Conservation (phyloP, 1,284 basidiomycete species). For the Ceraceosorus guamensis region DNA sequence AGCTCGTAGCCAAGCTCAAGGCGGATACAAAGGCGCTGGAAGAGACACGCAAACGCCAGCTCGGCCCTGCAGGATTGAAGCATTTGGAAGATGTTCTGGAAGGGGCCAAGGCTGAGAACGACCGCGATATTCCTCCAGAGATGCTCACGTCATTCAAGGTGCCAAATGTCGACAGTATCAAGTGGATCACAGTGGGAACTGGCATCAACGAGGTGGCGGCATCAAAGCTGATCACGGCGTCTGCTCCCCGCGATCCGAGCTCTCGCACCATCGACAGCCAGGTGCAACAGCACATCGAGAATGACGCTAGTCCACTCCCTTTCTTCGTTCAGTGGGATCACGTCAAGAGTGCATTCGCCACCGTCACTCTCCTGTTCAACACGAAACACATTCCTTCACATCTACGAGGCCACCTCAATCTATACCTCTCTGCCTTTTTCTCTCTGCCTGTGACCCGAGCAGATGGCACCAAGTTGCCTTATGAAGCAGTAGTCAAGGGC, state of each 20-base stretch:
- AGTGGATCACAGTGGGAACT: slow-evolving; percentile 89
- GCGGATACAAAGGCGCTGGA: slow-evolving; percentile 72
- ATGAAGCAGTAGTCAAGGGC: slow-evolving; percentile 84
- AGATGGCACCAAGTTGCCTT: slow-evolving; percentile 64
- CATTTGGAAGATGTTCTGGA: slow-evolving; percentile 65
- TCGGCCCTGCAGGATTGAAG: slow-evolving; percentile 75
- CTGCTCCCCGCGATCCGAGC: not conserved
- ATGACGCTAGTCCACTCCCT: slow-evolving; percentile 58
- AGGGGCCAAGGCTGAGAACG: slow-evolving; percentile 78
- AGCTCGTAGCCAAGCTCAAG: slow-evolving; percentile 74
- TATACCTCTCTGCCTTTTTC: slow-evolving; percentile 83
- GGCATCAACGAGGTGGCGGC: slow-evolving; percentile 13
- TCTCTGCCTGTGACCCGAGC: slow-evolving; percentile 71
- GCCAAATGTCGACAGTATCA: slow-evolving; percentile 64
- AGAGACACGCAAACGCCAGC: slow-evolving; percentile 60
- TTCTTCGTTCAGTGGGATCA: slow-evolving; percentile 82
- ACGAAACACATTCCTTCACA: slow-evolving; percentile 38
- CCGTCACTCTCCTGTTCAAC: slow-evolving; percentile 65
- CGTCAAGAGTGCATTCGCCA: slow-evolving; percentile 73
- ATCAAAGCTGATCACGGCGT: not conserved
- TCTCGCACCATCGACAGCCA: slow-evolving; percentile 21
- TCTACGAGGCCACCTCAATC: slow-evolving; percentile 59
- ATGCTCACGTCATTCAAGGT: slow-evolving; percentile 71
- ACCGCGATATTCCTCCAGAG: slow-evolving; percentile 68
- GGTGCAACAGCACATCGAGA: slow-evolving; percentile 63